phyloP scores from a whole-genome alignment of 179 eudicot species.

The Beta macrorhiza region DNA sequence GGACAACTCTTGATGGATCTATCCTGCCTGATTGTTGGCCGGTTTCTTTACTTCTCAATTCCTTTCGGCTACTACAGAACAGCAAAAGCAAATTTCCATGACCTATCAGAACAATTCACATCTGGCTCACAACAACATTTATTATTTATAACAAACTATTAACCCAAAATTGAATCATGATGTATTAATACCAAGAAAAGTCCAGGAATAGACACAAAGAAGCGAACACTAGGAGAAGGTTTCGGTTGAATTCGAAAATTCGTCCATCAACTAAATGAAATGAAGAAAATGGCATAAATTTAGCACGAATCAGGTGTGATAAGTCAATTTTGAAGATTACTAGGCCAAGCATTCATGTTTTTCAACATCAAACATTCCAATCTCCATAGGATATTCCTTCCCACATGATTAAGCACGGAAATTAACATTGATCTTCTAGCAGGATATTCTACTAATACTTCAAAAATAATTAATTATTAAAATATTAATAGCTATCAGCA shows the following conservation, averaged over 20 bases:
- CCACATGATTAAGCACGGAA: conserved; percentile 1
- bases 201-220: neutral
- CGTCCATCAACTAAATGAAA: neutral
- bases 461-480: no score
- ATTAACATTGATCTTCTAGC: neutral
- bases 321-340: neutral
- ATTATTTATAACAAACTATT: neutral
- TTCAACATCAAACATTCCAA: neutral
- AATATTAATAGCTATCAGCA: neutral
- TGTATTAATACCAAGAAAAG: neutral
- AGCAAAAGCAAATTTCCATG: conserved; percentile 14
- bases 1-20: conserved; percentile 69
- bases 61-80: conserved; percentile 52
- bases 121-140: neutral
- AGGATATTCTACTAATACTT: neutral
- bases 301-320: neutral
- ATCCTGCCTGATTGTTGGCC: conserved; percentile 39
- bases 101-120: conserved; percentile 15
- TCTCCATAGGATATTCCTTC: neutral
- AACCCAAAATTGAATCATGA: neutral
- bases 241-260: no score
- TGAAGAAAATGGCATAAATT: neutral
- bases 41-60: conserved; percentile 45
- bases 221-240: no score
- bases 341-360: neutral